Base-by-base conservation (phyloP, 164 flowering plant genomes). In the Nymphaea colorata region DNA sequence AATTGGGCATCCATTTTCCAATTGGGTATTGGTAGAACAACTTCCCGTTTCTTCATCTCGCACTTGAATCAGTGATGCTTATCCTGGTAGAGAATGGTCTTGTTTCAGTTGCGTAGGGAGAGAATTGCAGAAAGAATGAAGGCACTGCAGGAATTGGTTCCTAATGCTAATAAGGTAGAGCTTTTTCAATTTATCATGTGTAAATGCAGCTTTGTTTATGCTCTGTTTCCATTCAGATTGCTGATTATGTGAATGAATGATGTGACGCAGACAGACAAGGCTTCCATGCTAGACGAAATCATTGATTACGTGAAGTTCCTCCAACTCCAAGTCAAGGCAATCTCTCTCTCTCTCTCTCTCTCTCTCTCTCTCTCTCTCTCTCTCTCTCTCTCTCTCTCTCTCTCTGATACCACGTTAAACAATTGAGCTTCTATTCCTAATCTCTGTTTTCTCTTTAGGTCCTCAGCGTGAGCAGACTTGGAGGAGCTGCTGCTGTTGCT, bases 381-480 rank as follows among this genome's bases (percentile, higher is more conserved):
- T 16, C 18, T 43, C 15, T 67, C 65, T 4, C 15, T 70, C 62
- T 61, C 47, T 44, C 11, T 25, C 16, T 62, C 41, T 18, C 14
- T 25, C 36, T 25, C 36, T 25, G 36, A 25, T 45, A 5, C 10
- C 6, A 2, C 55, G 7, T 6, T 12, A 47, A 47, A 47, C 55
- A 47, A 47, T 61, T 61, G 25, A 41, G 64, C 42, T 61, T 53
- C 12, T 12, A 44, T 51, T 17, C 15, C 11, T 17, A 15, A 6
- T 42, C 14, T 59, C 15, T 42, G 42, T 42, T 43, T 53, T 41
- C 64, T 6, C 6, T 70, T 17, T 85, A 93, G 98, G 98, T 93
- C 71, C 73, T 93, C 77, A 90, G 98, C 90, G 87, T 93, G 96
- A 93, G 98, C 82, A 83, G 97, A 80, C 72, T 93, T 71, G 98